Evolutionary conservation across 169 alveolate genomes (phyloP), one percentile per base, ranked within the genome.

Genomic region (Cryptosporidium felis): DNA sequence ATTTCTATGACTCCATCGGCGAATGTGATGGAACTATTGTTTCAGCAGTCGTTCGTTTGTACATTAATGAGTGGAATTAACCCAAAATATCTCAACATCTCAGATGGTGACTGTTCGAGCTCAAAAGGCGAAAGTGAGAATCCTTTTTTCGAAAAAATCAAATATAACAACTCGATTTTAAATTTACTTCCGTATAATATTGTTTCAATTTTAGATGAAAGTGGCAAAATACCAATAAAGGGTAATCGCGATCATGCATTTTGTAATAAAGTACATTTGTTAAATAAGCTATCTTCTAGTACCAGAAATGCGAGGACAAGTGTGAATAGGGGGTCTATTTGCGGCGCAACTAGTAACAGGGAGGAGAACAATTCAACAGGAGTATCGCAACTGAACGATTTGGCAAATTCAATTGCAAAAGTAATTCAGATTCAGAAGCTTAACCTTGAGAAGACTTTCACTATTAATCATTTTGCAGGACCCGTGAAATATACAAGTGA

Each of bases 391-490:
- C 34, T 65, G 26, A 65, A 45, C 8, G 16, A 49, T 18, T 53
- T 74, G 23, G 21, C 59, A 10, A 18, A 30, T 0, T 44, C 85
- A 21, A 56, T 74, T 40, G 56, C 45, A 21, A 74, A 38, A 14
- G 85, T 74, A 0, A 74, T 74, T 6, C 53, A 53, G 21, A n/a
- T 56, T 38, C 85, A 74, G 42, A 74, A 74, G n/a, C 18, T 74
- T 28, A 66, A 60, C 34, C 47, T 85, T 36, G 88, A 88, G 23
- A 90, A 82, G 36, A 88, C 90, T 23, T 90, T 90, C 45, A 90
- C 90, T 23, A 90, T 90, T 45, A 67, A 67, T 49, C 92, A 90
- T 51, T 90, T 88, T 59, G 92, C 92, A 12, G 92, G 92, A 3
- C 90, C 89, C 16, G 92, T 90, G 3, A 53, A 88, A 14, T 90